Conservation (phyloP, 495 filamentous ascomycete species). For the Darksidea phi region DNA sequence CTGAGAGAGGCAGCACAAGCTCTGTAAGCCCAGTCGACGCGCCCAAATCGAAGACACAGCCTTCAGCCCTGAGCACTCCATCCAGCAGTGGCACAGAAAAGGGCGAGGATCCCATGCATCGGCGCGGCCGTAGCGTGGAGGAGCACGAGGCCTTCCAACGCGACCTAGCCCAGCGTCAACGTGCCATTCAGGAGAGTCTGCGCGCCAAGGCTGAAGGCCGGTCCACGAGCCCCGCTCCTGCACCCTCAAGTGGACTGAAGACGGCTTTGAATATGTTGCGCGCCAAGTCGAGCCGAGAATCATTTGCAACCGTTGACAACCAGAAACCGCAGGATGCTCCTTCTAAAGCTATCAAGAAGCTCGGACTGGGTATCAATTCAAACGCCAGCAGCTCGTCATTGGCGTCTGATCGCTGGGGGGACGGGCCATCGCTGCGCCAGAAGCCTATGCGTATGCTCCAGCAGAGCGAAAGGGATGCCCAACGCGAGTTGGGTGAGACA, state of each 20-base stretch:
- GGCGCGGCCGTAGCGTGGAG: slow-evolving; percentile 57
- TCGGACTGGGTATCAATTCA: slow-evolving; percentile 56
- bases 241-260: slow-evolving; percentile 41
- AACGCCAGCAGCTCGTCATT: slow-evolving; percentile 52
- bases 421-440: slow-evolving; percentile 41
- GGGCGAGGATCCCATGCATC: slow-evolving; percentile 48
- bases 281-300: slow-evolving; percentile 64
- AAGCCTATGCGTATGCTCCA: slow-evolving; percentile 44
- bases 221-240: slow-evolving; percentile 52
- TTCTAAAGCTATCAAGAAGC: slow-evolving; percentile 66
- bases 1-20: slow-evolving; percentile 39
- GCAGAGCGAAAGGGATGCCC: slow-evolving; percentile 39
- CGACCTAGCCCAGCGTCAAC: slow-evolving; percentile 73
- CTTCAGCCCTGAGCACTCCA: slow-evolving; percentile 1
- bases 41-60: slow-evolving; percentile 25
- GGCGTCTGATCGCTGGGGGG: slow-evolving; percentile 47
- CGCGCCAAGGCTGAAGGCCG: slow-evolving; percentile 63
- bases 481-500: slow-evolving; percentile 31
- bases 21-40: slow-evolving; percentile 35
- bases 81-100: slow-evolving; percentile 39
- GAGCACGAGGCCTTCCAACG: slow-evolving; percentile 76
- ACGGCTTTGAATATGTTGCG: slow-evolving; percentile 69
- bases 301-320: slow-evolving; percentile 46
- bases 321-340: slow-evolving; percentile 48
- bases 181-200: slow-evolving; percentile 78